Conservation (phyloP, 331 rosid species). For the Pyracantha coccinea region DNA sequence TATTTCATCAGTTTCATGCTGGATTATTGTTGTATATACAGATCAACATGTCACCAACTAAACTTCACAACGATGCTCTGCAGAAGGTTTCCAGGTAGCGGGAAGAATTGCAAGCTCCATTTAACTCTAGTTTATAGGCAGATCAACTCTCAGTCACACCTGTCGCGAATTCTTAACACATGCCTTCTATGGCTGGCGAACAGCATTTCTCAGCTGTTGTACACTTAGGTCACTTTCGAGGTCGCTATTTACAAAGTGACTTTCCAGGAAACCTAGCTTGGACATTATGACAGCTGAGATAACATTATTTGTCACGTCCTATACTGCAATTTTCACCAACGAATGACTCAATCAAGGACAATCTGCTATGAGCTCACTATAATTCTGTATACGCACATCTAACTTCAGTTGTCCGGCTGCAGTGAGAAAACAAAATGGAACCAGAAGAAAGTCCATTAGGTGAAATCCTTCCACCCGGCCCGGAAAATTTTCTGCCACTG, state of each 20-base stretch:
- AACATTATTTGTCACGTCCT: neutral
- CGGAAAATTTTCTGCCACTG: conserved; percentile 17
- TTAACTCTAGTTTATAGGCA: neutral
- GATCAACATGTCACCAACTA: neutral
- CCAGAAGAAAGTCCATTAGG: conserved; percentile 22
- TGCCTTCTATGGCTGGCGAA: neutral
- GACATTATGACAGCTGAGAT: neutral
- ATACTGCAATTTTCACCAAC: neutral
- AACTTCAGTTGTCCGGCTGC: conserved; percentile 28
- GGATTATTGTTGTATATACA: neutral
- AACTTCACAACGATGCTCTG: neutral
- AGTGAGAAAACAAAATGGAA: conserved; percentile 27
- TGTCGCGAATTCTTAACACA: neutral
- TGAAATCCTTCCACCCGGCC: conserved; percentile 21
- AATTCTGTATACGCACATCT: conserved; percentile 30
- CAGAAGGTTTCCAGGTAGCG: neutral
- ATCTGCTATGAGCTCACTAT: conserved; percentile 3
- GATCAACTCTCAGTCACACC: neutral
- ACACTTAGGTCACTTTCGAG: neutral
- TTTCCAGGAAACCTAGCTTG: neutral
- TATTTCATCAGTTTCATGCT: neutral
- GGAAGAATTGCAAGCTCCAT: neutral
- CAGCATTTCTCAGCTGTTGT: neutral
- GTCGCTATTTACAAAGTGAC: neutral
- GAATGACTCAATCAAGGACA: conserved; percentile 6